phyloP scores from a whole-genome alignment of 2,329 filamentous ascomycete species.

The Fusarium tuaranense region DNA sequence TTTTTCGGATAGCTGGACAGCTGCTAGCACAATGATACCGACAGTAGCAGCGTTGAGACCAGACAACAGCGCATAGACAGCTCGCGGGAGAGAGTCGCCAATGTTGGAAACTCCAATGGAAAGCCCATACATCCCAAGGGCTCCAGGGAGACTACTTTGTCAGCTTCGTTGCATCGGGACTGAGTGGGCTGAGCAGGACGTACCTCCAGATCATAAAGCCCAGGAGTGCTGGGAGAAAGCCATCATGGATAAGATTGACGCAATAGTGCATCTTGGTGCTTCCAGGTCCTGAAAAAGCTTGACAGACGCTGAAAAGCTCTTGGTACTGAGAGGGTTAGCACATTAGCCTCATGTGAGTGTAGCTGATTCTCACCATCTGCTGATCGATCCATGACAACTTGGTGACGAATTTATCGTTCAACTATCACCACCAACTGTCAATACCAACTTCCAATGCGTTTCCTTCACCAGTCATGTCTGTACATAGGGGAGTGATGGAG shows the following conservation, averaged over 20 bases:
- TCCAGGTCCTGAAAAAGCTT: conserved; percentile 74
- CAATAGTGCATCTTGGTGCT: conserved; percentile 80
- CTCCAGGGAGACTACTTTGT: conserved; percentile 68
- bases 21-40: conserved; percentile 77
- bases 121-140: conserved; percentile 76
- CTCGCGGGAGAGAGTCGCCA: conserved; percentile 65
- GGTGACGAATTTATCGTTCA: conserved; percentile 64
- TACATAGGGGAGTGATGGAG: neutral
- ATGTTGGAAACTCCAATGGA: conserved; percentile 74
- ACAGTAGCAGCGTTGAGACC: conserved; percentile 80
- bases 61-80: conserved; percentile 76
- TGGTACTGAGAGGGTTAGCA: conserved; percentile 65
- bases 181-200: neutral
- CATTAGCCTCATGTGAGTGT: rapidly evolving
- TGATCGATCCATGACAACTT: conserved; percentile 75
- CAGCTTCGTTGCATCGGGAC: neutral
- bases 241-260: conserved; percentile 73
- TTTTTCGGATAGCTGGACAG: conserved; percentile 74
- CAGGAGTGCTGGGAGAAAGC: conserved; percentile 67
- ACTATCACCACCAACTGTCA: neutral
- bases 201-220: conserved; percentile 75
- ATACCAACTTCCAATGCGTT: neutral
- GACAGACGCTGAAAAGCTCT: conserved; percentile 77
- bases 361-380: conserved; percentile 61
- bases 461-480: neutral